Conservation (phyloP, 495 filamentous ascomycete species). For the Friedmanniomyces simplex region DNA sequence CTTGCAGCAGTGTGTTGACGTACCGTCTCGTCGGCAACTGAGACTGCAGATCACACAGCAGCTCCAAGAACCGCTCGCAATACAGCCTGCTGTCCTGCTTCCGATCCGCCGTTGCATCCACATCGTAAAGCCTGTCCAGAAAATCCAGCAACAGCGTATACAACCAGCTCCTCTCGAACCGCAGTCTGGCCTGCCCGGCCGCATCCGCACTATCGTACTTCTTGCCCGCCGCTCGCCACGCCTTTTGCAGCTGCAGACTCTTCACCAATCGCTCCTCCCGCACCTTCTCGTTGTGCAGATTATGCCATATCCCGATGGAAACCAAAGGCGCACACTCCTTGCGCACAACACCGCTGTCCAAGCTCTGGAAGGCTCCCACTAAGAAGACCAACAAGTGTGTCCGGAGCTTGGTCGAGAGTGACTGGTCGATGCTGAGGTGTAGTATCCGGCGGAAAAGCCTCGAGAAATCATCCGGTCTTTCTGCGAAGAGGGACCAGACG, state of each 20-base stretch:
- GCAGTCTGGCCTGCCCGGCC: constrained; percentile 59
- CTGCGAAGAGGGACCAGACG: constrained; percentile 76
- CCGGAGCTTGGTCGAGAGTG: constrained; percentile 58
- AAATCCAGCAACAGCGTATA: constrained; percentile 82
- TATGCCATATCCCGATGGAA: constrained; percentile 91
- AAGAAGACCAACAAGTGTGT: constrained; percentile 77
- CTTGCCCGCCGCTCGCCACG: constrained; percentile 81
- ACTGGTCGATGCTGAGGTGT: constrained; percentile 75
- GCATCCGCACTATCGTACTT: constrained; percentile 84
- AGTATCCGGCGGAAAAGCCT: constrained; percentile 80
- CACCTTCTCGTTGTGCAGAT: constrained; percentile 61
- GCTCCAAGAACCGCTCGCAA: constrained; percentile 86
- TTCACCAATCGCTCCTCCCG: constrained; percentile 60
- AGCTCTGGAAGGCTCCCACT: constrained; percentile 83
- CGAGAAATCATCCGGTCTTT: constrained; percentile 74
- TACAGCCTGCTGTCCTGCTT: constrained; percentile 59
- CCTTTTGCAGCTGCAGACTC: constrained; percentile 62
- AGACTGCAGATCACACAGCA: constrained; percentile 81
- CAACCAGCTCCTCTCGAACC: constrained; percentile 91
- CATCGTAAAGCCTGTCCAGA: constrained; percentile 56
- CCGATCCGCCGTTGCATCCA: constrained; percentile 27
- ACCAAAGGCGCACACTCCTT: constrained; percentile 96
- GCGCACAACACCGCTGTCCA: constrained; percentile 78
- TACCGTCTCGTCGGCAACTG: constrained; percentile 91
- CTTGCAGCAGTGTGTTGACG: constrained; percentile 82